phyloP scores from a whole-genome alignment of 1,139 yeast genomes.

The Yamadazyma oceani region DNA sequence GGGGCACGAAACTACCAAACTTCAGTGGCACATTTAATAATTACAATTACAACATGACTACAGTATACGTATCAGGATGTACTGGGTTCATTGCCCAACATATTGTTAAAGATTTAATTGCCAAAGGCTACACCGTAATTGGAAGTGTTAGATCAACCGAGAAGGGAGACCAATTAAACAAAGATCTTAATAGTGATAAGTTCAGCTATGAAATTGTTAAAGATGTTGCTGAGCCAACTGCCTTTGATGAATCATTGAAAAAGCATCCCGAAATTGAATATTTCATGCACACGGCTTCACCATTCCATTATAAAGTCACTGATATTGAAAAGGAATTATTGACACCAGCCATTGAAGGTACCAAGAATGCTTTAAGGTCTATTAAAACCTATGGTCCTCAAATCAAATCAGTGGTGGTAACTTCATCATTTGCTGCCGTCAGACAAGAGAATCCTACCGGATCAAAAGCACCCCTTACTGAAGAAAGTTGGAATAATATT shows the following conservation, averaged over 20 bases:
- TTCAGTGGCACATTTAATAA: too few relatives aligned
- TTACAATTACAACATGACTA: too few relatives aligned
- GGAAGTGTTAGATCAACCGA: slow-evolving; percentile 58
- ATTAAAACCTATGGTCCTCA: slow-evolving; percentile 24
- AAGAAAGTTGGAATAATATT: slow-evolving; percentile 39
- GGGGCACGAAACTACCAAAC: too few relatives aligned
- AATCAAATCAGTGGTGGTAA: slow-evolving; percentile 24
- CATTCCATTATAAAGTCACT: slow-evolving; percentile 18
- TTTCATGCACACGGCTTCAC: slow-evolving; percentile 51
- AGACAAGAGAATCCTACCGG: slow-evolving; percentile 3
- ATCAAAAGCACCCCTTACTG: slow-evolving; percentile 18
- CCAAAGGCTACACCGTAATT: slow-evolving; percentile 49
- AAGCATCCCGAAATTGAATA: slow-evolving; percentile 49
- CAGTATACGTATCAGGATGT: slow-evolving; percentile 37
- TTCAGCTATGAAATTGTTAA: slow-evolving; percentile 49
- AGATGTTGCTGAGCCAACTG: slow-evolving; percentile 48
- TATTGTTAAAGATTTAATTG: slow-evolving; percentile 24
- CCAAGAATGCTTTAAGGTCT: slow-evolving; percentile 24
- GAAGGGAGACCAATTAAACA: slow-evolving; percentile 46
- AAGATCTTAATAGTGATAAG: slow-evolving; percentile 26
- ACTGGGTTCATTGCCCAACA: slow-evolving; percentile 40
- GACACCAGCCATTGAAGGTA: slow-evolving; percentile 22
- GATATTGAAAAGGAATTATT: slow-evolving; percentile 21
- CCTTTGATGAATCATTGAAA: slow-evolving; percentile 53
- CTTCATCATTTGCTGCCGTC: slow-evolving; percentile 26